Percentiles rank a stretch among this genome's conserved stretches.
Conservation (phyloP, 768 basidiomycete species). For the Leccinum ochraceum region DNA sequence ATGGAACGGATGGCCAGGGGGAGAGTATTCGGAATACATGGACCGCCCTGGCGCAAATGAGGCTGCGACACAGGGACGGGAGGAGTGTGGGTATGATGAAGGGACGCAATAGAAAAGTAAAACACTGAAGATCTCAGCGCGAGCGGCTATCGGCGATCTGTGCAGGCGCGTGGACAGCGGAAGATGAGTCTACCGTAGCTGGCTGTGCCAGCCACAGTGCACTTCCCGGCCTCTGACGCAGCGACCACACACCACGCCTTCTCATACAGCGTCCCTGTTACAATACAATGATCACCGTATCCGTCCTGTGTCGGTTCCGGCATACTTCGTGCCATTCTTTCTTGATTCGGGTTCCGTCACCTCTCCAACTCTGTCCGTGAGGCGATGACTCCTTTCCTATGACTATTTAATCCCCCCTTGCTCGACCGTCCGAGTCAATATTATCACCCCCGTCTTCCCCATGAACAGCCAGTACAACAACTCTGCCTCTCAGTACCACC, state of each 20-base stretch:
- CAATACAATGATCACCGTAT: constrained; percentile 21
- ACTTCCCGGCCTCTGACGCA: constrained; percentile 11
- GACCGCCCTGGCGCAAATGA: constrained; percentile 15
- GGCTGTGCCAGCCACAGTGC: constrained; percentile 20
- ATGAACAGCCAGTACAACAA: constrained; percentile 32
- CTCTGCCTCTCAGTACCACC: constrained; percentile 18
- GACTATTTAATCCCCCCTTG: constrained; percentile 29
- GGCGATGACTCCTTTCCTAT: constrained; percentile 26
- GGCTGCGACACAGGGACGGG: constrained; percentile 2
- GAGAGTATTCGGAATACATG: background rate
- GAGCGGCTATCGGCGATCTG: constrained; percentile 8
- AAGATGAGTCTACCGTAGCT: background rate
- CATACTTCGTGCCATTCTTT: constrained; percentile 18
- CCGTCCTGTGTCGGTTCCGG: constrained; percentile 34
- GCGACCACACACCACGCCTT: constrained; percentile 12
- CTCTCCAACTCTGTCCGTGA: constrained; percentile 15
- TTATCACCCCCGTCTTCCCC: constrained; percentile 3
- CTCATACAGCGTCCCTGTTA: constrained; percentile 10
- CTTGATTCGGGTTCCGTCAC: constrained; percentile 23
- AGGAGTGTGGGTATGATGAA: background rate
- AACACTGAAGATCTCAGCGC: background rate
- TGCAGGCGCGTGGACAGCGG: constrained; percentile 11
- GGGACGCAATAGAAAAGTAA: background rate
- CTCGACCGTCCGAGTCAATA: background rate
- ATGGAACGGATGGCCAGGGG: background rate